Percentiles rank a stretch among this genome's conserved stretches.
These are phyloP conservation scores for Microglena sp. DNA, from an alignment of 139 green algal genomes.

Conservation along the genomic window DNA sequence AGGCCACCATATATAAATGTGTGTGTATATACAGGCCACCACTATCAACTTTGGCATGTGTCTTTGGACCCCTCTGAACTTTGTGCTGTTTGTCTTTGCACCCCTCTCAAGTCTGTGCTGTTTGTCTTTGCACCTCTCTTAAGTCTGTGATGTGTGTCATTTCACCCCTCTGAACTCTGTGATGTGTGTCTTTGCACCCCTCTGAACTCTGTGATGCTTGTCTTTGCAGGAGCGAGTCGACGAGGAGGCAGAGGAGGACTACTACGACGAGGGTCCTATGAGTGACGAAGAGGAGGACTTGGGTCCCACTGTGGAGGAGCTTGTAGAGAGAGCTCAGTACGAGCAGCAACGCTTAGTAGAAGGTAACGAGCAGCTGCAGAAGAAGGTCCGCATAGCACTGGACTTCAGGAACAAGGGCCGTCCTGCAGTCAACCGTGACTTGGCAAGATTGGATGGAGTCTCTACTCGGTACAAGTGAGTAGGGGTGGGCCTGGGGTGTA, in stretches of 20 bases:
- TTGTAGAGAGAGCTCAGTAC: constrained; percentile 27
- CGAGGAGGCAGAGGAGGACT: constrained; percentile 32
- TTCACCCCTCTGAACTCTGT: too few species aligned
- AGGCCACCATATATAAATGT: too few species aligned
- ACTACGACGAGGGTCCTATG: constrained; percentile 12
- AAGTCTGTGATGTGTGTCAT: too few species aligned
- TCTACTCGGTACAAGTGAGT: constrained; percentile 35
- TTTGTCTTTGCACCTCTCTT: too few species aligned
- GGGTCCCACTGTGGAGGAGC: constrained; percentile 36
- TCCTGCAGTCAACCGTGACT: constrained; percentile 27
- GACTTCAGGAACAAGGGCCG: constrained; percentile 42
- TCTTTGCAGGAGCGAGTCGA: constrained; percentile 33
- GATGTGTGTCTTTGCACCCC: too few species aligned
- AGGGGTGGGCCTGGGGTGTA: neutral
- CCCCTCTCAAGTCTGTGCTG: too few species aligned
- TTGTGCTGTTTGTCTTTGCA: too few species aligned
- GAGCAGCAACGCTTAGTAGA: constrained; percentile 38
- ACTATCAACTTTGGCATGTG: too few species aligned
- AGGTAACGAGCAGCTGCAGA: constrained; percentile 39
- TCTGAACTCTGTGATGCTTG: too few species aligned
- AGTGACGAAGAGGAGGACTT: constrained; percentile 24
- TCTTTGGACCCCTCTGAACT: too few species aligned
- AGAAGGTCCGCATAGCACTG: constrained; percentile 29
- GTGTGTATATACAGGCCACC: too few species aligned
- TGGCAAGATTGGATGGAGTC: constrained; percentile 39